A percentile compares a stretch with the other conserved stretches of the same genome.
Evolutionary conservation across 768 basidiomycete genomes (phyloP).

Genomic region (Mycena vulgaris): DNA sequence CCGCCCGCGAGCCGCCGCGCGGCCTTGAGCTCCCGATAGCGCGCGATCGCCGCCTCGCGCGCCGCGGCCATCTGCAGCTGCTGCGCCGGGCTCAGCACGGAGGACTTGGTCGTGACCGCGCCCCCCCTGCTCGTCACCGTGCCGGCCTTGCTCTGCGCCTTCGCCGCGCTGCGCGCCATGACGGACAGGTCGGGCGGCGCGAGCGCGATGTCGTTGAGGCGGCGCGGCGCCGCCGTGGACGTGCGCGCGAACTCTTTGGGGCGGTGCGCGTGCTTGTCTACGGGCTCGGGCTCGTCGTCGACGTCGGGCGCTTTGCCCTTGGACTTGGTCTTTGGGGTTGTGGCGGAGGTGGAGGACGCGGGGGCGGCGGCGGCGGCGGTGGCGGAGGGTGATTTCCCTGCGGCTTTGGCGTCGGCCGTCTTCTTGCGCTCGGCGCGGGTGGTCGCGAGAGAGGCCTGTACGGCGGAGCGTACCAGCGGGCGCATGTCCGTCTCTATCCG

Average conservation of each 20-base stretch:
- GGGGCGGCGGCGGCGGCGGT: too few relatives aligned
- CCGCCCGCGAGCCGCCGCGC: not conserved
- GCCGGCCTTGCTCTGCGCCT: slow-evolving; percentile 11
- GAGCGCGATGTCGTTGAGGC: slow-evolving; percentile 80
- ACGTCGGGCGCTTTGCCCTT: slow-evolving; percentile 34
- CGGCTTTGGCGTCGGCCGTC: not conserved
- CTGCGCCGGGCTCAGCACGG: slow-evolving; percentile 81
- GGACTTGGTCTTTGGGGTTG: slow-evolving; percentile 43
- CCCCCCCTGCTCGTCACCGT: slow-evolving; percentile 39
- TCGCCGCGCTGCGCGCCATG: slow-evolving; percentile 65
- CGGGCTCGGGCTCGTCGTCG: slow-evolving; percentile 33
- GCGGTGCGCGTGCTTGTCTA: slow-evolving; percentile 36
- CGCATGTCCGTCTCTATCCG: slow-evolving; percentile 83
- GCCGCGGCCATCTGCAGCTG: slow-evolving; percentile 84
- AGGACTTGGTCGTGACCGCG: slow-evolving; percentile 38
- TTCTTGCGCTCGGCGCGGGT: slow-evolving; percentile 61
- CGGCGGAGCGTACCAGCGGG: slow-evolving; percentile 72
- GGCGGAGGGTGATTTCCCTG: slow-evolving; percentile 4
- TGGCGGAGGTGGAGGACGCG: too few relatives aligned
- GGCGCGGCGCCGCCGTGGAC: slow-evolving; percentile 60
- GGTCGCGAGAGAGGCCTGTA: slow-evolving; percentile 69
- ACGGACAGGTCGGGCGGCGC: slow-evolving; percentile 77
- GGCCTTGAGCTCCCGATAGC: slow-evolving; percentile 32
- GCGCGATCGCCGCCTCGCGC: slow-evolving; percentile 75
- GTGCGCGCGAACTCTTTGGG: slow-evolving; percentile 46